These are phyloP conservation scores for Sugiyamaella neomexicana DNA, from an alignment of 1,139 yeast species.

Conservation along the genomic window DNA sequence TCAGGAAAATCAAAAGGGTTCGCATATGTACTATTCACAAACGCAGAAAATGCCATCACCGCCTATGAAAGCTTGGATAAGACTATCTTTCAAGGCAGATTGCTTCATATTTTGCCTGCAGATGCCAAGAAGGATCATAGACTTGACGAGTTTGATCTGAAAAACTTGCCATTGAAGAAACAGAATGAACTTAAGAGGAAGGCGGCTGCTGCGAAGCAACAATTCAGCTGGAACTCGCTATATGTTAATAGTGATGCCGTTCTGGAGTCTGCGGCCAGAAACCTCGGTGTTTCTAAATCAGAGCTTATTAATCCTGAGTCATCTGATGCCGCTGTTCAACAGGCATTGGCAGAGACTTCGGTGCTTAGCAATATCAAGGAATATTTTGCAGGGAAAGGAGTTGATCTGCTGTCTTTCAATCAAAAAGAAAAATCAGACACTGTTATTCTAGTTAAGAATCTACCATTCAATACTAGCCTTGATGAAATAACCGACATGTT, in stretches of 20 bases:
- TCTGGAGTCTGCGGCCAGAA: slow-evolving; percentile 81
- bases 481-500: slow-evolving; percentile 83
- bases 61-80: slow-evolving; percentile 80
- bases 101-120: slow-evolving; percentile 85
- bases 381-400: slow-evolving; percentile 81
- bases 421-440: slow-evolving; percentile 77
- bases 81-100: slow-evolving; percentile 90
- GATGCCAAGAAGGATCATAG: slow-evolving; percentile 73
- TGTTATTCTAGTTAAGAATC: slow-evolving; percentile 80
- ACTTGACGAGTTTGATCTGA: slow-evolving; percentile 85
- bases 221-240: slow-evolving; percentile 93
- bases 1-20: slow-evolving; percentile 92
- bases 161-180: slow-evolving; percentile 87
- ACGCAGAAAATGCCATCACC: slow-evolving; percentile 66
- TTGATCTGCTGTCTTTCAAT: slow-evolving; percentile 73
- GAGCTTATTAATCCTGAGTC: slow-evolving; percentile 86
- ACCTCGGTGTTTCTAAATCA: slow-evolving; percentile 78
- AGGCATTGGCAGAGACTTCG: slow-evolving; percentile 96
- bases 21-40: slow-evolving; percentile 74
- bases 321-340: slow-evolving; percentile 90
- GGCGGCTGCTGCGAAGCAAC: slow-evolving; percentile 78
- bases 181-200: slow-evolving; percentile 83
- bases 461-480: slow-evolving; percentile 80
- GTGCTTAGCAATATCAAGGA: slow-evolving; percentile 88
- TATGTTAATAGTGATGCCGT: slow-evolving; percentile 92